phyloP scores from a whole-genome alignment of 2,329 filamentous ascomycete species.

The Pyrenophora graminea region DNA sequence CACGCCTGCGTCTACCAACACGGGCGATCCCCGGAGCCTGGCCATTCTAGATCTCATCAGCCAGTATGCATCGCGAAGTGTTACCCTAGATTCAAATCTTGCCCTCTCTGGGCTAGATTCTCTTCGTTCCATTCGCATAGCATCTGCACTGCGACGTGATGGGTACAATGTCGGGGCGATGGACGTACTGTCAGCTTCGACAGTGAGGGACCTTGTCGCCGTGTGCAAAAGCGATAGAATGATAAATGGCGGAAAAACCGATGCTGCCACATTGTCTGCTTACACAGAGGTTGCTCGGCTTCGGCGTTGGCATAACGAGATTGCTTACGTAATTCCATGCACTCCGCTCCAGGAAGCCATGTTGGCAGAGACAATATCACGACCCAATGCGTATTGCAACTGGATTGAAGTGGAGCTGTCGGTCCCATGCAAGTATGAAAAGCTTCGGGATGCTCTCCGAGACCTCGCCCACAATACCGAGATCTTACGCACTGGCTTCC shows the following conservation, averaged over 20 bases:
- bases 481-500: slow-evolving; percentile 75
- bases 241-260: background rate
- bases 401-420: slow-evolving; percentile 69
- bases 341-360: slow-evolving; percentile 78
- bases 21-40: slow-evolving; percentile 13
- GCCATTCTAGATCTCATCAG: slow-evolving; percentile 51
- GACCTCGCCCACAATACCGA: slow-evolving; percentile 56
- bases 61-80: slow-evolving; percentile 47
- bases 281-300: slow-evolving; percentile 17
- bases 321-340: slow-evolving; percentile 59
- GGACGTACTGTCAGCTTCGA: slow-evolving; percentile 64
- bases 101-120: slow-evolving; percentile 68
- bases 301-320: slow-evolving; percentile 7
- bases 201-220: slow-evolving; percentile 41
- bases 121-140: slow-evolving; percentile 64
- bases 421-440: slow-evolving; percentile 27
- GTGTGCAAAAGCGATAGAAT: slow-evolving; percentile 19
- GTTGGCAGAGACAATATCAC: slow-evolving; percentile 71
- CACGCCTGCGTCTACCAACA: slow-evolving; percentile 2
- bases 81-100: slow-evolving; percentile 52
- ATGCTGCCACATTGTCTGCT: background rate
- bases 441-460: slow-evolving; percentile 48
- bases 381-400: slow-evolving; percentile 73
- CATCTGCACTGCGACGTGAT: slow-evolving; percentile 63
- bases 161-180: slow-evolving; percentile 63